Percentiles rank a stretch among this genome's conserved stretches.
These are phyloP conservation scores for Dalbergia cochinchinensis DNA, from an alignment of 306 rosid genomes.

Conservation along the genomic window DNA sequence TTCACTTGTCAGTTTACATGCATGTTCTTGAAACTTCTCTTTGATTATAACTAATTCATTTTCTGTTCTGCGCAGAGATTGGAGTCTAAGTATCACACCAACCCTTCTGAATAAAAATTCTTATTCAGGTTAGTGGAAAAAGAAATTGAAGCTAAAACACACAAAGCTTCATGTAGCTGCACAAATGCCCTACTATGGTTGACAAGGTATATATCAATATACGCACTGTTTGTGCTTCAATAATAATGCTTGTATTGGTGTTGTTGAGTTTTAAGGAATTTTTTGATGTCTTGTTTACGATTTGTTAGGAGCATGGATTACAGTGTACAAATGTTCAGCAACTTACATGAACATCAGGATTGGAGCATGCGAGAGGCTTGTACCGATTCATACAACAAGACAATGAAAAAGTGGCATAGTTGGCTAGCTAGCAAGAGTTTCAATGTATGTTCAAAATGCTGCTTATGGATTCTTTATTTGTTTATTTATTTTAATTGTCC, in stretches of 20 bases:
- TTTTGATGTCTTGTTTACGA: background rate
- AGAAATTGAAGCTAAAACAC: conserved; percentile 68
- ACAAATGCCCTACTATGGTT: conserved; percentile 81
- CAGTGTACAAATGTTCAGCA: conserved; percentile 69
- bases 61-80: conserved; percentile 58
- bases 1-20: conserved; percentile 6
- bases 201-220: conserved; percentile 65
- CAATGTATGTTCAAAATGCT: conserved; percentile 51
- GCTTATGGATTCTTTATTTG: background rate
- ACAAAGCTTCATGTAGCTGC: conserved; percentile 72
- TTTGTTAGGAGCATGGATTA: conserved; percentile 60
- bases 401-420: conserved; percentile 73
- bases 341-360: conserved; percentile 72
- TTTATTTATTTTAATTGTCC: background rate
- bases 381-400: conserved; percentile 70
- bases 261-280: background rate
- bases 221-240: background rate
- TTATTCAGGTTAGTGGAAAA: conserved; percentile 61
- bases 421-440: conserved; percentile 78
- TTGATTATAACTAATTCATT: background rate
- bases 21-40: conserved; percentile 10
- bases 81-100: conserved; percentile 61
- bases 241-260: background rate
- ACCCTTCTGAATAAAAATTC: conserved; percentile 55
- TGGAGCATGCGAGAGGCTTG: conserved; percentile 84